phyloP scores from a whole-genome alignment of 805 yeast genomes.

The Cephaloascus fragrans region DNA sequence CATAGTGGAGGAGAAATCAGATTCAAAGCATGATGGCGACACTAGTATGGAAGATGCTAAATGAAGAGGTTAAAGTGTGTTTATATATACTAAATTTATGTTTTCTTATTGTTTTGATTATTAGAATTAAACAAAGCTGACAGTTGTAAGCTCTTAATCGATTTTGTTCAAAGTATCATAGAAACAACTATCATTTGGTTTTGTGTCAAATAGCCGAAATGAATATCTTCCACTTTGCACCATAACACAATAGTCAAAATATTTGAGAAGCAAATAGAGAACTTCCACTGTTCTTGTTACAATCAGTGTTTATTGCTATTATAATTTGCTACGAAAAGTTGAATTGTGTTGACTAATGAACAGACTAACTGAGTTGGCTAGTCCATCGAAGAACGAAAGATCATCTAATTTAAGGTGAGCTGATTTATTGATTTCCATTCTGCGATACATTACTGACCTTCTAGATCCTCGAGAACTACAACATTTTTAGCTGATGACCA shows the following conservation, averaged over 20 bases:
- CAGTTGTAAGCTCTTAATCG: neutral
- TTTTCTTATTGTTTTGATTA: neutral
- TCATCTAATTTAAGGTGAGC: neutral
- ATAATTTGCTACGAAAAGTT: too few species aligned
- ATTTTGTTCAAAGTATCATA: neutral
- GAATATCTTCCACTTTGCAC: too few species aligned
- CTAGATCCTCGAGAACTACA: neutral
- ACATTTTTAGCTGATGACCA: neutral
- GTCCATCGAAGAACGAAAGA: conserved; percentile 1
- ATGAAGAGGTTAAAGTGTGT: neutral
- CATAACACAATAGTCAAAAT: too few species aligned
- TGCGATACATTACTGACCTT: neutral
- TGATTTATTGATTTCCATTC: neutral
- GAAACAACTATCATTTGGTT: neutral
- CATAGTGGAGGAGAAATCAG: conserved; percentile 9
- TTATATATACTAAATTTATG: conserved; percentile 1
- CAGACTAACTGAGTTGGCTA: conserved; percentile 5
- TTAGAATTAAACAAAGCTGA: too few species aligned
- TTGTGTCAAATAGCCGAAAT: too few species aligned
- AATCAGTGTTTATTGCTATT: too few species aligned
- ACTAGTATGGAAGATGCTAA: conserved; percentile 8
- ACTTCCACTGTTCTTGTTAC: too few species aligned
- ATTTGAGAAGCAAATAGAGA: too few species aligned
- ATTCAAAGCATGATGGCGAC: conserved; percentile 7
- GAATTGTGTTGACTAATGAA: neutral